Conservation (phyloP, 495 filamentous ascomycete species). For the Hypoxylon perforatum region DNA sequence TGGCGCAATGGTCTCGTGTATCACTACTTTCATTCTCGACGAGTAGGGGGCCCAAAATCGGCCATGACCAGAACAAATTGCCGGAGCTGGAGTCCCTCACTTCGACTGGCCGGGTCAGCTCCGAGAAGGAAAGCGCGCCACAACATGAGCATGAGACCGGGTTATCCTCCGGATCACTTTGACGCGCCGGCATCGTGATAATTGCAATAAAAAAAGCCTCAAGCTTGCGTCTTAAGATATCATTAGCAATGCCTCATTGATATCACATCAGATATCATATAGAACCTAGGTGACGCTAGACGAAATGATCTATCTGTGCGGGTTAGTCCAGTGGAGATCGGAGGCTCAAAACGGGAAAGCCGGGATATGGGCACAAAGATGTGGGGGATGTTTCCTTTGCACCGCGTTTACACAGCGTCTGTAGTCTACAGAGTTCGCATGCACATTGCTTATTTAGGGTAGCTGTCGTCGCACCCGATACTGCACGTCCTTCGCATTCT, state of each 20-base stretch:
- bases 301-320: too few species aligned
- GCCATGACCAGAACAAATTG: slow-evolving; percentile 71
- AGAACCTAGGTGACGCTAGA: too few species aligned
- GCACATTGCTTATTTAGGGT: too few species aligned
- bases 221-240: too few species aligned
- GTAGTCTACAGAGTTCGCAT: too few species aligned
- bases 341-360: slow-evolving; percentile 27
- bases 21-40: slow-evolving; percentile 92
- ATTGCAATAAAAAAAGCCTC: background rate
- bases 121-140: slow-evolving; percentile 24
- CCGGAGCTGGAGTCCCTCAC: slow-evolving; percentile 42
- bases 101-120: slow-evolving; percentile 34
- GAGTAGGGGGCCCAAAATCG: slow-evolving; percentile 79
- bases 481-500: too few species aligned
- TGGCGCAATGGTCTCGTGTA: slow-evolving; percentile 84
- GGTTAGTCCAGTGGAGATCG: background rate
- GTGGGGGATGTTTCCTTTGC: background rate
- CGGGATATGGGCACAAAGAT: background rate
- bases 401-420: too few species aligned
- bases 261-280: too few species aligned
- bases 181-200: slow-evolving; percentile 20
- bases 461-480: too few species aligned
- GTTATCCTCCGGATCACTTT: slow-evolving; percentile 34
- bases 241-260: too few species aligned
- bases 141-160: slow-evolving; percentile 22